Conservation (phyloP, 345 rosid genomes). For the Odontarrhena argentea region DNA sequence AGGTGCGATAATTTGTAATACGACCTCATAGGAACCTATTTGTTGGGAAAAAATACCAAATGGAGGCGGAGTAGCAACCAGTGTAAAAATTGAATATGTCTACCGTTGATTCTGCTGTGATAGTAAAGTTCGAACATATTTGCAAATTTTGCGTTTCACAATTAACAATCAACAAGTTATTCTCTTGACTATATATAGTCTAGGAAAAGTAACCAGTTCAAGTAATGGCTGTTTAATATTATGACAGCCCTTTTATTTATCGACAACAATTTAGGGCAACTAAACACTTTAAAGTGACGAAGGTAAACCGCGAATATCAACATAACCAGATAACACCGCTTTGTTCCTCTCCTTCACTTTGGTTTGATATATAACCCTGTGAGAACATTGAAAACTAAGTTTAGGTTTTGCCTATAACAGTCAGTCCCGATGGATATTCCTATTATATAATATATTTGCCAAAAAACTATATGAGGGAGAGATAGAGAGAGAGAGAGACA, state of each 20-base stretch:
- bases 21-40: not conserved
- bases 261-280: not conserved
- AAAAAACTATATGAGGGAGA: not conserved
- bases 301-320: slow-evolving; percentile 51
- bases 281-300: slow-evolving; percentile 48
- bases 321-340: slow-evolving; percentile 66
- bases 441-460: not conserved
- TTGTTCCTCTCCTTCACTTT: slow-evolving; percentile 71
- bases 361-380: slow-evolving; percentile 71
- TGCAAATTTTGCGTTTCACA: too few relatives aligned
- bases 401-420: slow-evolving; percentile 1
- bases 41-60: not conserved
- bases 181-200: not conserved
- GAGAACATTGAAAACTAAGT: slow-evolving; percentile 28
- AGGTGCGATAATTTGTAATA: too few relatives aligned
- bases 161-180: not conserved
- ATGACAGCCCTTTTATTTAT: not conserved
- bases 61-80: not conserved
- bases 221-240: not conserved
- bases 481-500: not conserved
- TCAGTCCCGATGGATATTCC: not conserved
- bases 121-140: not conserved
- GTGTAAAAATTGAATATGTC: not conserved
- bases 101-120: too few relatives aligned
- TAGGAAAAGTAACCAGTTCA: not conserved